A percentile compares a stretch with the other conserved stretches of the same genome.
Conservation (phyloP, 2,329 filamentous ascomycete species). For the Ascochyta fabae region DNA sequence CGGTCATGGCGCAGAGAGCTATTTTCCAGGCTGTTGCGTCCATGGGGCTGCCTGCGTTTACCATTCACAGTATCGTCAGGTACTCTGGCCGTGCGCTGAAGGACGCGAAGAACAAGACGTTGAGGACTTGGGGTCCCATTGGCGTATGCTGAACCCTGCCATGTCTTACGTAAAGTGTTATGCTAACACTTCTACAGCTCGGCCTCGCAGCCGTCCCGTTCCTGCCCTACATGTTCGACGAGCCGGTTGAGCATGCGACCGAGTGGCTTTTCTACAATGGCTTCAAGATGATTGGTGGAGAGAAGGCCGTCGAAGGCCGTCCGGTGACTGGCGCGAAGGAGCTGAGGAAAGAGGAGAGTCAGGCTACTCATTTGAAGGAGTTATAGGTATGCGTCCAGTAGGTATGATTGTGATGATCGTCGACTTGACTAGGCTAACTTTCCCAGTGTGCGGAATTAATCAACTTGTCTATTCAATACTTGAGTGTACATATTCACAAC, state of each 20-base stretch:
- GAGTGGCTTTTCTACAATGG: constrained; percentile 89
- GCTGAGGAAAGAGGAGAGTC: constrained; percentile 43
- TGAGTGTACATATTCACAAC: neutral
- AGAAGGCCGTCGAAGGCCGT: constrained; percentile 58
- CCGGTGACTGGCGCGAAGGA: constrained; percentile 50
- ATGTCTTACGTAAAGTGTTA: neutral
- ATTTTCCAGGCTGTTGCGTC: constrained; percentile 89
- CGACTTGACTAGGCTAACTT: neutral
- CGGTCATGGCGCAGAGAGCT: constrained; percentile 88
- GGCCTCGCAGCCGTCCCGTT: constrained; percentile 75
- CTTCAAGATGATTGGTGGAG: constrained; percentile 75
- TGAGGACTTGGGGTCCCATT: constrained; percentile 89
- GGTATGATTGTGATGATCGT: neutral
- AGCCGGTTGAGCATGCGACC: constrained; percentile 89
- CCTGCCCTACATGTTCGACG: constrained; percentile 83
- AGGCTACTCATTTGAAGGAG: constrained; percentile 48
- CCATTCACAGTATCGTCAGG: constrained; percentile 89
- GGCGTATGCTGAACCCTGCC: constrained; percentile 66
- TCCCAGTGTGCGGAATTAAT: neutral
- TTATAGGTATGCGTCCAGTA: constrained; percentile 36
- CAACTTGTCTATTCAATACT: neutral
- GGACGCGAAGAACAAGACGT: constrained; percentile 72
- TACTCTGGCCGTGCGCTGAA: constrained; percentile 91
- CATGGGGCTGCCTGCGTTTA: constrained; percentile 94
- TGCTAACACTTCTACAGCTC: constrained; percentile 52